These are phyloP conservation scores for Boletus reticuloceps DNA, from an alignment of 768 basidiomycete species.

Conservation along the genomic window DNA sequence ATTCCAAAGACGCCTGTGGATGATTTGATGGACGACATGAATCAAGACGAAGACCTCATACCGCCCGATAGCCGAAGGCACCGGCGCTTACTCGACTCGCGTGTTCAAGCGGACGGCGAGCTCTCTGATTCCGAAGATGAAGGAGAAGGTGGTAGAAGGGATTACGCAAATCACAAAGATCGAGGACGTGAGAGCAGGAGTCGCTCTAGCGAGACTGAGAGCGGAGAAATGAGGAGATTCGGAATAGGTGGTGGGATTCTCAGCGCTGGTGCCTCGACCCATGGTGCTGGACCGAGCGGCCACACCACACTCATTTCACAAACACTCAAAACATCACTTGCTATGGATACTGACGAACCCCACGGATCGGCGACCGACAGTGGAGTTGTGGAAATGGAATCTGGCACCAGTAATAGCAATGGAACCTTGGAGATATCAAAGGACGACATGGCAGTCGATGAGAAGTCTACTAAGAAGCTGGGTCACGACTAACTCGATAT, in stretches of 20 bases:
- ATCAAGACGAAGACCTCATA: constrained; percentile 80
- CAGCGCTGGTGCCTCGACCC: constrained; percentile 57
- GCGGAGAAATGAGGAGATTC: constrained; percentile 49
- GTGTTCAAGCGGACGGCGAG: constrained; percentile 82
- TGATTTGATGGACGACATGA: constrained; percentile 74
- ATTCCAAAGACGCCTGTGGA: constrained; percentile 85
- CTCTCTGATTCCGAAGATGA: constrained; percentile 98
- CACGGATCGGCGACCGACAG: constrained; percentile 16
- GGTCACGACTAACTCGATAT: background rate
- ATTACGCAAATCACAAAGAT: constrained; percentile 60
- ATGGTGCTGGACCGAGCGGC: constrained; percentile 76
- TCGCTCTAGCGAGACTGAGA: constrained; percentile 42
- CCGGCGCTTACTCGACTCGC: constrained; percentile 72
- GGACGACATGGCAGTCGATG: constrained; percentile 27
- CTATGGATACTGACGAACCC: constrained; percentile 35
- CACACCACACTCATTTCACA: constrained; percentile 46
- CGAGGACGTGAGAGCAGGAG: constrained; percentile 44
- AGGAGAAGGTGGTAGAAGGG: constrained; percentile 80
- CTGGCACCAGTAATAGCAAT: constrained; percentile 14
- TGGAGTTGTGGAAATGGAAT: constrained; percentile 15
- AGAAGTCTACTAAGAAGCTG: constrained; percentile 14
- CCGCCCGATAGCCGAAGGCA: constrained; percentile 75
- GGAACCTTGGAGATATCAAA: constrained; percentile 17
- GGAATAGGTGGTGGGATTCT: constrained; percentile 72
- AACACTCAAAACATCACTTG: constrained; percentile 22